phyloP scores from a whole-genome alignment of 192 early-diverging fungal genomes.

The Backusella luteola region DNA sequence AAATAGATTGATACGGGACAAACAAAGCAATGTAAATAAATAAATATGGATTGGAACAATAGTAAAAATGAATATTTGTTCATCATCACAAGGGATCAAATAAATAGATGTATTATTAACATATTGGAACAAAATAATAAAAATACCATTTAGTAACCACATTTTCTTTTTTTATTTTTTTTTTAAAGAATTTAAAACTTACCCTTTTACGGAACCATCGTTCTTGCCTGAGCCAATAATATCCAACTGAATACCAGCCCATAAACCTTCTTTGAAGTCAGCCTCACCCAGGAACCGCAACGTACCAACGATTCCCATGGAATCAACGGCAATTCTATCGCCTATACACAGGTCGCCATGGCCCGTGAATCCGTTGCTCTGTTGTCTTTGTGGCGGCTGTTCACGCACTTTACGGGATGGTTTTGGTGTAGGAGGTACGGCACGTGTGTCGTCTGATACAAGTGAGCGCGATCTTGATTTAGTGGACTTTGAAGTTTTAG shows the following conservation, averaged over 20 bases:
- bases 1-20: neutral
- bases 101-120: neutral
- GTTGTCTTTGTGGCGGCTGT: neutral
- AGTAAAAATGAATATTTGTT: neutral
- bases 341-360: constrained; percentile 32
- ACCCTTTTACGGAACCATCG: constrained; percentile 69
- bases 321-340: constrained; percentile 62
- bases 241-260: constrained; percentile 81
- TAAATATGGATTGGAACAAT: neutral
- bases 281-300: constrained; percentile 72
- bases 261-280: constrained; percentile 71
- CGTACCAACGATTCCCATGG: constrained; percentile 58
- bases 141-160: neutral
- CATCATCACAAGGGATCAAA: neutral
- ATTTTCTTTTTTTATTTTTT: neutral
- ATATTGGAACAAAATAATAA: neutral
- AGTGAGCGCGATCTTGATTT: neutral
- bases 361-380: neutral
- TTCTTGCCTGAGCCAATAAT: constrained; percentile 74
- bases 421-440: neutral
- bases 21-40: constrained; percentile 18
- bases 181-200: constrained; percentile 20
- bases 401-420: neutral
- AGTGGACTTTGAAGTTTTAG: constrained; percentile 10
- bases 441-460: neutral